Evolutionary conservation across 331 rosid species (phyloP), one percentile per base, ranked within the genome.

Genomic region (Quercus phellos): DNA sequence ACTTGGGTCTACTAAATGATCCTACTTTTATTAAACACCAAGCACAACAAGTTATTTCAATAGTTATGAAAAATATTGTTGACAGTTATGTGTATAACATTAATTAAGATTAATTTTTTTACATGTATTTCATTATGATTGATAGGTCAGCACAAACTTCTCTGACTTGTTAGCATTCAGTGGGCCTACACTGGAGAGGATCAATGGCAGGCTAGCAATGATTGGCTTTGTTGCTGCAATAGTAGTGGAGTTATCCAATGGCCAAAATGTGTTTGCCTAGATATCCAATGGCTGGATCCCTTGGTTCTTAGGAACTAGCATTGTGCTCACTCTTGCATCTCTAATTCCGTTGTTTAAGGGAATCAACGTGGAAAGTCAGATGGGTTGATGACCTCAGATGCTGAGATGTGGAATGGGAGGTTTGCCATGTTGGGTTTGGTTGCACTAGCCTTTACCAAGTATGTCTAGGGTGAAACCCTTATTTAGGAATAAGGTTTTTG

Each of bases 161-260:
- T 68, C 86, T 0, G 93, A 92, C 30, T 35, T 94, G 16, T 76
- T 92, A 32, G 97, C 95, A 0, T 90, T 92, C 87, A 78, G 90
- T 42, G 96, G 98, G 4, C 98, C 93, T 0, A 93, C 90, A 9
- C 97, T 92, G 3, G 95, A 92, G 84, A 90, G 97, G 59, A 94
- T 94, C 77, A 94, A 94, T 69, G 93, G 94, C 5, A 87, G 97
- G 76, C 79, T 90, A 2, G 97, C 98, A 1, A 94, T 94, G 97
- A 78, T 92, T 6, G 96, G 97, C 0, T 92, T 94, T 58, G 96
- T 90, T 1, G 79, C 94, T 0, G 97, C 98, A 3, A n/a, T 92
- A 1, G 96, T 85, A 12, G 89, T 87, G 74, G 97, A 94, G 55
- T 18, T 84, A 38, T 75, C 88, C 0, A 92, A 79, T n/a, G 97